Percentiles rank a stretch among this genome's conserved stretches.
These are phyloP conservation scores for Colletotrichum orchidophilum DNA, from an alignment of 2,329 filamentous ascomycete species.

Conservation along the genomic window DNA sequence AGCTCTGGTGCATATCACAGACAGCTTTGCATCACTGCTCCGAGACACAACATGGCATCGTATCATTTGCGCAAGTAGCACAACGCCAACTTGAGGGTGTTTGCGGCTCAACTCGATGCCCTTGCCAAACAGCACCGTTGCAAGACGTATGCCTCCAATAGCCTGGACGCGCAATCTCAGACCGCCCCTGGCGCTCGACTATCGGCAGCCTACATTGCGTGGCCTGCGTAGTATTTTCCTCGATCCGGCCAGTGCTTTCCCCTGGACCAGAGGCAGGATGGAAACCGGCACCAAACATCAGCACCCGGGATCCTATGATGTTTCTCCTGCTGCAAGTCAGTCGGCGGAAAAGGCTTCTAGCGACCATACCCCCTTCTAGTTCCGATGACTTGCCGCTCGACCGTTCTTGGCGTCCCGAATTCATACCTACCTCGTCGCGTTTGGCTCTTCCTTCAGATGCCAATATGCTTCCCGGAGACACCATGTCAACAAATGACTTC, in stretches of 20 bases:
- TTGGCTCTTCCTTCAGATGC: not conserved
- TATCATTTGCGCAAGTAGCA: not conserved
- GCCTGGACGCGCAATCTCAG: not conserved
- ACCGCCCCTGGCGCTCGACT: slow-evolving; percentile 9
- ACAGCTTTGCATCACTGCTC: not conserved
- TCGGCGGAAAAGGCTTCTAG: slow-evolving; percentile 19
- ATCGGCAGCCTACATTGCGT: slow-evolving; percentile 13
- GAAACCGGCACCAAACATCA: not conserved
- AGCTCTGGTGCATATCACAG: not conserved
- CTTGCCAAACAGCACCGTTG: not conserved
- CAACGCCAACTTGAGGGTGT: not conserved
- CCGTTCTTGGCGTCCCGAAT: slow-evolving; percentile 10
- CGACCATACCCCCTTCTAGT: slow-evolving; percentile 17
- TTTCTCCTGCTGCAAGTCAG: slow-evolving; percentile 6
- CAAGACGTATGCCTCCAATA: not conserved
- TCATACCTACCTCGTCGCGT: not conserved
- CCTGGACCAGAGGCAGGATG: not conserved
- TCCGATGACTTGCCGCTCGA: not conserved
- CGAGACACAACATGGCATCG: not conserved
- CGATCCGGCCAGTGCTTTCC: not conserved
- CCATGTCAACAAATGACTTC: not conserved
- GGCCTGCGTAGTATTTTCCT: not conserved
- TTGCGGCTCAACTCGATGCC: not conserved
- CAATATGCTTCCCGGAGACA: not conserved
- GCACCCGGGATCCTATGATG: not conserved